Evolutionary conservation across 164 flowering plant species (phyloP), one percentile per base, ranked within the genome.

Genomic region (Nymphaea thermarum): DNA sequence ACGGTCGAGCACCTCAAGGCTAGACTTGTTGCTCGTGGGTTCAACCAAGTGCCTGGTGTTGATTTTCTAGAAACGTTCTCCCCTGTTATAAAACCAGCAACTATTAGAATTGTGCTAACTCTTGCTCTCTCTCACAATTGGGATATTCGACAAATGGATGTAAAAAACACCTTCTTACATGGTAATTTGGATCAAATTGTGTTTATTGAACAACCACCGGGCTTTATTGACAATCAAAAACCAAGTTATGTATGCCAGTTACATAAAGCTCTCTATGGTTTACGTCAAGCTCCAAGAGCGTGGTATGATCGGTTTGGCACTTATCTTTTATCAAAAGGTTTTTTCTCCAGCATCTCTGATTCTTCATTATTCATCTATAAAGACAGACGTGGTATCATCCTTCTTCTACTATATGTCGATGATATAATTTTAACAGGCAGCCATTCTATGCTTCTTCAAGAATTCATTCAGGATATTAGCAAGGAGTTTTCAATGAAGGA

Each of bases 381-480:
- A 44, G 11, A 1, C 25, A 1, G 3, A 14, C 4, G 44, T 2
- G 60, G 60, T n/a, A 66, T 25, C 4, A 66, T 66, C 2, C 14
- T 44, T 0, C 25, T 55, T 16, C 60, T 55, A 10, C 16, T 25
- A 25, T 25, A 55, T 55, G 16, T 55, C 16, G 2, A 55, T 66
- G 68, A 66, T 17, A 51, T 66, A 15, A 47, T 66, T 17, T 7
- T 66, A 3, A 66, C 68, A 2, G 41, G 68, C 42, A 51, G 42
- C 18, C n/a, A 47, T 18, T 1, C 42, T 0, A 12, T 6, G 12
- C 42, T 66, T 7, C 25, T 66, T 44, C 42, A 44, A 4, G 10
- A 25, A 41, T 45, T 66, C 51, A 66, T 17, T 17, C 3, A 3
- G 14, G 42, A 64, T 8, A 25, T 18, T 7, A 44, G 2, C 6